Evolutionary conservation across 768 basidiomycete species (phyloP), one percentile per base, ranked within the genome.

Genomic region (Mrakia frigida): DNA sequence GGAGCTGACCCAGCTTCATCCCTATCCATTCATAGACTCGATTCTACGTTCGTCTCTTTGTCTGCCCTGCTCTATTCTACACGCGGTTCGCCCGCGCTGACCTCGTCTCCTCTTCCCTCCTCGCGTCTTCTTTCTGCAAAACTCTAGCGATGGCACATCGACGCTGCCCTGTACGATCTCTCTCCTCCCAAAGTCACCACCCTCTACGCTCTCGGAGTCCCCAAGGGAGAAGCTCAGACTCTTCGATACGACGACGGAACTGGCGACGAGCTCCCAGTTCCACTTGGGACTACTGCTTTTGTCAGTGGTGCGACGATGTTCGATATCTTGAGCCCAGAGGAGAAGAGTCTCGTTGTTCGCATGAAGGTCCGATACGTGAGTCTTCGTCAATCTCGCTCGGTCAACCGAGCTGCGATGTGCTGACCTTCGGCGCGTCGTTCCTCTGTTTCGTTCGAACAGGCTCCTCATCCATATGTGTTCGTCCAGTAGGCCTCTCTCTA

Each of bases 251-350:
- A 93, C 80, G 94, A 95, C 82, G 92, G 92, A 2, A 91, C 92
- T 2, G 91, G 91, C 1, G 93, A 94, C 78, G 91, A 90, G 83
- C 85, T 94, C 3, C 81, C 86, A 9, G 94, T 94, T 0, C 92
- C 94, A 7, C 86, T 94, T 9, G 93, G 92, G 1, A 92, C 92
- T 0, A 96, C 93, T 0, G 92, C 91, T 10, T 94, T 86, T 82
- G 84, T 84, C 28, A 83, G 90, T 2, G 93, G 92, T 25, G 88
- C 86, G 83, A 90, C 88, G 35, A 94, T 93, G 89, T 96, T 95
- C 80, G 89, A 92, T 56, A 87, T 92, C 46, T 84, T 95, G 35
- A 87, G 92, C 0, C 80, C 85, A 3, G 87, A 89, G 75, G 84
- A 89, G 78, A 93, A 94, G 87, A 91, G 90, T 78, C 82, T 95